phyloP scores from a whole-genome alignment of 495 filamentous ascomycete species.

The Talaromyces wortmannii region DNA sequence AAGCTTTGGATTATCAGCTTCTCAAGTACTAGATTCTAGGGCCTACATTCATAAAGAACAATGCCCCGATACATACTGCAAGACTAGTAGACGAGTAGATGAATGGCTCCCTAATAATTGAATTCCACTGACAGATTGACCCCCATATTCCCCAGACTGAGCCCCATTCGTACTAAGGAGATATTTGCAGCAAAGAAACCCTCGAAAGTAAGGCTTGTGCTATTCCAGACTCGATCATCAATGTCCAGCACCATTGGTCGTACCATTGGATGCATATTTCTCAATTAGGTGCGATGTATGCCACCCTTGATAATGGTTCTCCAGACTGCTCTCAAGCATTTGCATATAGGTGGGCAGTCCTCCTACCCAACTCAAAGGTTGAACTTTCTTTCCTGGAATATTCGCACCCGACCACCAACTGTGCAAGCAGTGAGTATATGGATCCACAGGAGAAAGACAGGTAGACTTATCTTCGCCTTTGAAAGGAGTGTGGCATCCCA shows the following conservation, averaged over 20 bases:
- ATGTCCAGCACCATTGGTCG: background rate
- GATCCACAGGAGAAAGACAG: background rate
- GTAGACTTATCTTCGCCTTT: constrained; percentile 10
- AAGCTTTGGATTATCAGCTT: background rate
- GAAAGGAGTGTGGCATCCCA: constrained; percentile 35
- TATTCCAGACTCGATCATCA: background rate
- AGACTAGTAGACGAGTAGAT: background rate
- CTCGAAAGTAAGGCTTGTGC: background rate
- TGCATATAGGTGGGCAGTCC: background rate
- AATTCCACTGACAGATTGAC: background rate
- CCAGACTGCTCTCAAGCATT: background rate
- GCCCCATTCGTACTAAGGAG: background rate
- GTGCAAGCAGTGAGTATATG: background rate
- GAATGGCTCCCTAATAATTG: background rate
- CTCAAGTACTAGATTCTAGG: background rate
- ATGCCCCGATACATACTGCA: background rate
- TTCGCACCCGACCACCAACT: constrained; percentile 19
- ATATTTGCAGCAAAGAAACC: background rate
- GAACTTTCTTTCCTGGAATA: constrained; percentile 24
- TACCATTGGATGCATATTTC: background rate
- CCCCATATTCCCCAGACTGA: background rate
- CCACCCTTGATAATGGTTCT: background rate
- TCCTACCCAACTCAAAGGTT: background rate
- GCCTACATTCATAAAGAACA: constrained; percentile 1
- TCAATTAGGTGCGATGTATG: background rate